Evolutionary conservation across 2,329 filamentous ascomycete species (phyloP).

Genomic region (Colletotrichum agaves): DNA sequence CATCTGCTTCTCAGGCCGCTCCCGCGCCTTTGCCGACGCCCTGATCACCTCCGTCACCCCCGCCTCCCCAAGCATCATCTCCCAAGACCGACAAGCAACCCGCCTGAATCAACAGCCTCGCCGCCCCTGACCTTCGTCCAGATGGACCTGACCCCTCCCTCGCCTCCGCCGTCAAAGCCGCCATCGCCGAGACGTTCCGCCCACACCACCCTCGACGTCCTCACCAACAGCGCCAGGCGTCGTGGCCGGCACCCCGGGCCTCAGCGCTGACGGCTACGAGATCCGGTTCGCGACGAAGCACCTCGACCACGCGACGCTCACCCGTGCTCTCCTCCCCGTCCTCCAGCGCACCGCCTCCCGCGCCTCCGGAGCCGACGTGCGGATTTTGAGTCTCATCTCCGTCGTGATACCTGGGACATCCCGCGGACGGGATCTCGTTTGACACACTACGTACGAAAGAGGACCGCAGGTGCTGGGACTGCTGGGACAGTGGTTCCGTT

Average conservation of each 20-base stretch:
- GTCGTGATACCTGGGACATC: slow-evolving; percentile 38
- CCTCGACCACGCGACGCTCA: slow-evolving; percentile 36
- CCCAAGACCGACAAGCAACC: too few relatives aligned
- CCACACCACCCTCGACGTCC: slow-evolving; percentile 52
- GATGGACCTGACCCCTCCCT: slow-evolving; percentile 63
- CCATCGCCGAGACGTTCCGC: slow-evolving; percentile 34
- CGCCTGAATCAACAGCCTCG: not conserved
- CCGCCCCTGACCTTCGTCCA: slow-evolving; percentile 47
- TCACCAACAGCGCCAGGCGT: slow-evolving; percentile 47
- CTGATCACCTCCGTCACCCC: slow-evolving; percentile 50
- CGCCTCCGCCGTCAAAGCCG: slow-evolving; percentile 52
- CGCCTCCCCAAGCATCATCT: too few relatives aligned
- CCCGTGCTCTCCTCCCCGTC: slow-evolving; percentile 42
- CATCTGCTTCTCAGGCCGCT: slow-evolving; percentile 66
- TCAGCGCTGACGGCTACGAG: slow-evolving; percentile 41
- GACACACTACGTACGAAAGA: slow-evolving; percentile 5
- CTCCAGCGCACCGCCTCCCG: slow-evolving; percentile 17
- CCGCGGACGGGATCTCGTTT: slow-evolving; percentile 26
- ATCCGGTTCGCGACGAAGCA: slow-evolving; percentile 43
- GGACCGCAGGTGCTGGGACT: slow-evolving; percentile 15
- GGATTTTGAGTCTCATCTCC: slow-evolving; percentile 28
- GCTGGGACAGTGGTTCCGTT: slow-evolving; percentile 44
- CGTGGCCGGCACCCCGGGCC: slow-evolving; percentile 20
- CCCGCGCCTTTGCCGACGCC: slow-evolving; percentile 53
- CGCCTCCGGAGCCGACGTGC: slow-evolving; percentile 19